phyloP scores from a whole-genome alignment of 306 rosid species.

The Prunus dulcis region DNA sequence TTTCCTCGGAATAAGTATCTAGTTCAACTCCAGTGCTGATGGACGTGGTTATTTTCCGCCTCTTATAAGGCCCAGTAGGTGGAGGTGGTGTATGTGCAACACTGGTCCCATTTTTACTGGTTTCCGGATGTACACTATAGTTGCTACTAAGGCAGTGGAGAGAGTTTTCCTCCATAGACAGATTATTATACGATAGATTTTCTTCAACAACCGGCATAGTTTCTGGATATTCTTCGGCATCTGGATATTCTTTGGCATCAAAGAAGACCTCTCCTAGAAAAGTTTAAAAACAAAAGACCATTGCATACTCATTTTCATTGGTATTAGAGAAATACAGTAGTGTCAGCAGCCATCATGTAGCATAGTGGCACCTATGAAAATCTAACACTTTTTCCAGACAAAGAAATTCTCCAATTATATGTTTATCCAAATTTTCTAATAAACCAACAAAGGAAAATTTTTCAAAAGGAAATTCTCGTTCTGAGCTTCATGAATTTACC shows the following conservation, averaged over 20 bases:
- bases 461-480: neutral
- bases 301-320: conserved; percentile 19
- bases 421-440: neutral
- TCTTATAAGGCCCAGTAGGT: conserved; percentile 70
- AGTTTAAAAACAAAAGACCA: conserved; percentile 23
- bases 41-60: conserved; percentile 58
- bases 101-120: conserved; percentile 23
- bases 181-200: conserved; percentile 21
- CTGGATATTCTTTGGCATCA: conserved; percentile 60
- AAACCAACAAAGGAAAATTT: neutral
- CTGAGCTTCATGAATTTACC: neutral
- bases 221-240: conserved; percentile 38
- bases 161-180: conserved; percentile 35
- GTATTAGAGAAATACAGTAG: conserved; percentile 21
- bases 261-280: conserved; percentile 74
- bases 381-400: neutral
- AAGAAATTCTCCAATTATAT: neutral
- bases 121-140: conserved; percentile 29
- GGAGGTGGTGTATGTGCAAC: conserved; percentile 64
- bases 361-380: neutral
- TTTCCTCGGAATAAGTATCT: conserved; percentile 37
- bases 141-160: conserved; percentile 27
- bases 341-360: conserved; percentile 20
- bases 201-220: conserved; percentile 37
- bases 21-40: conserved; percentile 32